These are phyloP conservation scores for Xylaria sp. DNA, from an alignment of 2,329 filamentous ascomycete species.

Conservation along the genomic window DNA sequence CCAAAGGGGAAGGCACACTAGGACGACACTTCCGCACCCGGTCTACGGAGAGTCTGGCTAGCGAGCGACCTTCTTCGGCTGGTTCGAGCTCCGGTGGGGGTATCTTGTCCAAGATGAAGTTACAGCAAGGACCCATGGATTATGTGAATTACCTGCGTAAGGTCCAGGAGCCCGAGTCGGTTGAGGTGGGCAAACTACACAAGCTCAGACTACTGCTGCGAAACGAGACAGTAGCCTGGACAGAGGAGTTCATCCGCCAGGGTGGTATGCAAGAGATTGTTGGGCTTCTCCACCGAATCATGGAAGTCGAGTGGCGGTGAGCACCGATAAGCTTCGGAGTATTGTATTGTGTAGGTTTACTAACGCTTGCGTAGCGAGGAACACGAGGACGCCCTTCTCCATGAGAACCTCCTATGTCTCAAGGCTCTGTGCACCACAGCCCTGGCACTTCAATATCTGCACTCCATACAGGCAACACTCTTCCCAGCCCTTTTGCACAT, in stretches of 20 bases:
- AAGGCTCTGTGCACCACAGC: conserved; percentile 95
- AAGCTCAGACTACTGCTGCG: conserved; percentile 87
- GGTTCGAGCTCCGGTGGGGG: conserved; percentile 61
- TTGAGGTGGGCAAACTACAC: conserved; percentile 94
- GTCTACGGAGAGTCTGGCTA: conserved; percentile 72
- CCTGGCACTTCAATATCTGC: conserved; percentile 79
- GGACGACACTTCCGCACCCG: conserved; percentile 72
- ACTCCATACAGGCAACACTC: conserved; percentile 77
- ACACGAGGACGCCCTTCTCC: conserved; percentile 90
- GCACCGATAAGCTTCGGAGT: conserved; percentile 41
- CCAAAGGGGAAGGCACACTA: conserved; percentile 67
- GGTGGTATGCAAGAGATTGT: conserved; percentile 95
- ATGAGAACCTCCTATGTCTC: conserved; percentile 89
- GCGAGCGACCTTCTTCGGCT: conserved; percentile 62
- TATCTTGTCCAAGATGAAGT: conserved; percentile 72
- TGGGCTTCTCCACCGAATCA: conserved; percentile 83
- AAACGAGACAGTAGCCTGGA: conserved; percentile 96
- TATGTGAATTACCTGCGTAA: conserved; percentile 87
- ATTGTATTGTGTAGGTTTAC: conserved; percentile 12
- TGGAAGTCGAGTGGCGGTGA: conserved; percentile 94
- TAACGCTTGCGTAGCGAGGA: conserved; percentile 71
- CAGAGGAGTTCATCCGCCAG: conserved; percentile 85
- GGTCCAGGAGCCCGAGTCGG: conserved; percentile 77
- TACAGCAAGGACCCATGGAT: conserved; percentile 76
- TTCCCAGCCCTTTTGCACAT: conserved; percentile 87